Conservation (phyloP, 202 grass and related monocot genomes). For the Setaria italica region DNA sequence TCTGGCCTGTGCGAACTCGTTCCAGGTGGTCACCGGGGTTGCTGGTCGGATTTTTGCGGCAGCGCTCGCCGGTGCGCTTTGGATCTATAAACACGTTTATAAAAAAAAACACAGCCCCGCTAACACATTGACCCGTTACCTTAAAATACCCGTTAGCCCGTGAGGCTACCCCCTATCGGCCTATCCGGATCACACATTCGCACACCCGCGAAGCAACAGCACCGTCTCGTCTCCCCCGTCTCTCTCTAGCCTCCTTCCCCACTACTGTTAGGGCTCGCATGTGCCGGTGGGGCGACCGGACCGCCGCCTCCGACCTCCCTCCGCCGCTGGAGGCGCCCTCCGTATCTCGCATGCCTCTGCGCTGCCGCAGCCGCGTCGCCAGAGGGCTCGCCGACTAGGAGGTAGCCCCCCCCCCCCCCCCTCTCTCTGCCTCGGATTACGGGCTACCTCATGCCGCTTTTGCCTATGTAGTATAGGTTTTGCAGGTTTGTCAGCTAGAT, state of each 20-base stretch:
- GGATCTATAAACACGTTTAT: neutral
- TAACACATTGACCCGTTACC: neutral
- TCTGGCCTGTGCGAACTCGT: neutral
- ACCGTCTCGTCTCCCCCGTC: conserved; percentile 11
- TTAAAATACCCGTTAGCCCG: conserved; percentile 7
- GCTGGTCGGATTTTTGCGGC: conserved; percentile 11
- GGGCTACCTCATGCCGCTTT: neutral
- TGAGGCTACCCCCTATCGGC: neutral
- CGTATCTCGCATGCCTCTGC: neutral
- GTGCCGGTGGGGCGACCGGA: conserved; percentile 30
- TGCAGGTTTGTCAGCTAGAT: neutral
- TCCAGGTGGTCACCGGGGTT: neutral
- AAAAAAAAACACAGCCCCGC: neutral
- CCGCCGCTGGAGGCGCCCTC: conserved; percentile 27
- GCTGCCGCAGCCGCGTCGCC: neutral
- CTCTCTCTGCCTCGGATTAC: neutral
- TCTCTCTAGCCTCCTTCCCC: conserved; percentile 23
- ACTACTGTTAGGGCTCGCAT: conserved; percentile 48
- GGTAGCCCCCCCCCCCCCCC: conserved; percentile 1
- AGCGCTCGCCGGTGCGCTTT: conserved; percentile 27
- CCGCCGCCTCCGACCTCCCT: conserved; percentile 25
- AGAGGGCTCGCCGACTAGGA: conserved; percentile 3
- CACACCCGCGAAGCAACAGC: conserved; percentile 35
- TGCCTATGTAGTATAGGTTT: neutral
- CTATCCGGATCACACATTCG: conserved; percentile 45